These are phyloP conservation scores for Plasmodium vinckei DNA, from an alignment of 169 alveolate genomes.

Conservation along the genomic window DNA sequence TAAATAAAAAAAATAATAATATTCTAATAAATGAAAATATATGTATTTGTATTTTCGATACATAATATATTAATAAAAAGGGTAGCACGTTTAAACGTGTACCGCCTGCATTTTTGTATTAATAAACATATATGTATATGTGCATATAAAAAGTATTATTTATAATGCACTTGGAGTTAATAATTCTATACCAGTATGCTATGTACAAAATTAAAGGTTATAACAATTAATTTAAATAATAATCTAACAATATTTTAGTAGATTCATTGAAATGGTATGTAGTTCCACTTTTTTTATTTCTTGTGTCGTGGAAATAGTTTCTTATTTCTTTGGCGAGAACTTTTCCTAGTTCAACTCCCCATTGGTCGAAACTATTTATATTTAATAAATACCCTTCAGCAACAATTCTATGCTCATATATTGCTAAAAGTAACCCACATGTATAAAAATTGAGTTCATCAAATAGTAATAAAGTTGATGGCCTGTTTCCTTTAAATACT, in stretches of 20 bases:
- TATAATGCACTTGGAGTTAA: neutral
- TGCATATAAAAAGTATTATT: too few species aligned
- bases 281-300: neutral
- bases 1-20: too few species aligned
- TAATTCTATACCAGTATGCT: neutral
- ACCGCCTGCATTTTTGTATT: too few species aligned
- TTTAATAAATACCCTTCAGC: conserved; percentile 97
- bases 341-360: conserved; percentile 97
- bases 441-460: conserved; percentile 90
- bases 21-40: too few species aligned
- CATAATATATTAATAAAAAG: too few species aligned
- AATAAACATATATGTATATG: too few species aligned
- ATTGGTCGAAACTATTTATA: conserved; percentile 97
- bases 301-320: conserved; percentile 77
- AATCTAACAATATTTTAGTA: conserved; percentile 39
- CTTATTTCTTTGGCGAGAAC: conserved; percentile 84
- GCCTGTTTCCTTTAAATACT: conserved; percentile 97
- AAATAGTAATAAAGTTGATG: conserved; percentile 91
- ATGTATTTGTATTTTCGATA: too few species aligned
- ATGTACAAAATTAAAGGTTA: neutral
- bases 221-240: conserved; percentile 17
- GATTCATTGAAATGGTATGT: conserved; percentile 55
- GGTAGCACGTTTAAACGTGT: too few species aligned
- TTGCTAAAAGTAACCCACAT: conserved; percentile 95
- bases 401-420: conserved; percentile 98